Evolutionary conservation across 768 basidiomycete genomes (phyloP).

Genomic region (Pisolithus microcarpus): DNA sequence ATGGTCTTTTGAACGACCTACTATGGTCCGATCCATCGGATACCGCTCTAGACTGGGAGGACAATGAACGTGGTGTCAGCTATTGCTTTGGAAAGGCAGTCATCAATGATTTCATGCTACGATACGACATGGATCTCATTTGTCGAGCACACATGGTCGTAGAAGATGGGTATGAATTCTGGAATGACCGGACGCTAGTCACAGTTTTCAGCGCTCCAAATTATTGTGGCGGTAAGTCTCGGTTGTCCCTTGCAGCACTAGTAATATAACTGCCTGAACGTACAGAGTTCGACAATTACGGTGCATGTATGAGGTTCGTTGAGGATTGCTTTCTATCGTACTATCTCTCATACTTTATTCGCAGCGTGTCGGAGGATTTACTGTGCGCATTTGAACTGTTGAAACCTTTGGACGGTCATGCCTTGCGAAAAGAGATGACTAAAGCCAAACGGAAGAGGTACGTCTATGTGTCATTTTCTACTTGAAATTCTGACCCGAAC

Average conservation of each 20-base stretch:
- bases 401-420: constrained; percentile 91
- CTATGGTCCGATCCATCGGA: constrained; percentile 99
- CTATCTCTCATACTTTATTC: constrained; percentile 9
- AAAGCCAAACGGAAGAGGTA: constrained; percentile 98
- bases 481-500: constrained; percentile 1
- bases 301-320: constrained; percentile 84
- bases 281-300: constrained; percentile 90
- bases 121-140: constrained; percentile 98
- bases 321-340: background rate
- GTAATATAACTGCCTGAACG: constrained; percentile 14
- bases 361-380: constrained; percentile 91
- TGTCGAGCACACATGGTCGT: constrained; percentile 99
- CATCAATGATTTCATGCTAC: constrained; percentile 91
- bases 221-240: constrained; percentile 81
- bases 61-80: constrained; percentile 97
- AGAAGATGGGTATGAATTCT: constrained; percentile 98
- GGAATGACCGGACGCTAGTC: constrained; percentile 97
- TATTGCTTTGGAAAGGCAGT: constrained; percentile 98
- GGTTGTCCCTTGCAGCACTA: constrained; percentile 3
- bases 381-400: constrained; percentile 96
- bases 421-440: constrained; percentile 95
- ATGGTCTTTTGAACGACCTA: constrained; percentile 92
- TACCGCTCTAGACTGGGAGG: constrained; percentile 97
- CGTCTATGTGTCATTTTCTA: background rate
- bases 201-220: constrained; percentile 99